Conservation (phyloP, 805 yeast genomes). For the Dipodascus geniculatus region DNA sequence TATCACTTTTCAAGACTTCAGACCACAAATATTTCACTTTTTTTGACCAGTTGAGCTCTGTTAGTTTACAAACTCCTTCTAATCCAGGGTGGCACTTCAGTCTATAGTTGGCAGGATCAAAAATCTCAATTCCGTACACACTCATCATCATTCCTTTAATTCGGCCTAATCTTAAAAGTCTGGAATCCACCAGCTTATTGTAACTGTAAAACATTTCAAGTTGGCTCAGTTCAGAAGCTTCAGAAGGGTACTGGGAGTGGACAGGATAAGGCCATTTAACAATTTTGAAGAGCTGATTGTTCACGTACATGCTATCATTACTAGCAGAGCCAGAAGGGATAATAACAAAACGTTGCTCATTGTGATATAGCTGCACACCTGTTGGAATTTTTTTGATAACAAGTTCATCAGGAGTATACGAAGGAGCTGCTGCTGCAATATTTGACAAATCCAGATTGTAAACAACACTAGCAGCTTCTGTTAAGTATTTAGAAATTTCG, state of each 20-base stretch:
- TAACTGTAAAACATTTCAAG: background rate
- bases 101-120: background rate
- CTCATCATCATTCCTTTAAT: background rate
- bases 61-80: background rate
- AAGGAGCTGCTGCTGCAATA: background rate
- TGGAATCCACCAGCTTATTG: background rate
- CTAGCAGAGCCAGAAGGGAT: background rate
- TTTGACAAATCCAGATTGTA: background rate
- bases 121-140: background rate
- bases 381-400: background rate
- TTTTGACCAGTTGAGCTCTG: constrained; percentile 21
- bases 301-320: background rate
- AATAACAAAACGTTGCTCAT: background rate
- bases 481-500: background rate
- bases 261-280: background rate
- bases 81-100: background rate
- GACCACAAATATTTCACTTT: constrained; percentile 17
- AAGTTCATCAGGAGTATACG: background rate
- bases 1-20: constrained; percentile 20
- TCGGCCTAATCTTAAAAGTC: background rate
- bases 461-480: background rate
- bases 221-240: background rate
- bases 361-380: background rate
- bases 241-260: background rate
- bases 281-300: background rate